Conservation (phyloP, 441 rosid species). For the Populus hybrid region DNA sequence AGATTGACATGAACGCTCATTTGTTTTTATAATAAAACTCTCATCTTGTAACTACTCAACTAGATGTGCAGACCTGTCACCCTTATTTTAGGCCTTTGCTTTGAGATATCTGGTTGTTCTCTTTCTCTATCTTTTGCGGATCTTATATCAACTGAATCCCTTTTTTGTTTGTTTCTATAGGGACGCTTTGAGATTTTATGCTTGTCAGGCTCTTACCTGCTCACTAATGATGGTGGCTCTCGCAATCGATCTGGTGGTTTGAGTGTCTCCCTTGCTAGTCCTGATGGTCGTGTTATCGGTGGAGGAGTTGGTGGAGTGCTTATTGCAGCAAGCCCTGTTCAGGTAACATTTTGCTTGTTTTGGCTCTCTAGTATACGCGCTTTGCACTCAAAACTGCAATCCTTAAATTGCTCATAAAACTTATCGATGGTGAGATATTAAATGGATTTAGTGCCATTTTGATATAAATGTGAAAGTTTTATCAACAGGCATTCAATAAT, state of each 20-base stretch:
- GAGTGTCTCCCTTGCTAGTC: slow-evolving; percentile 84
- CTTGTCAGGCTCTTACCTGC: slow-evolving; percentile 76
- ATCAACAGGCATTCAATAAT: background rate
- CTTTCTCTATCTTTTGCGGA: background rate
- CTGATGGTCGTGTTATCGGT: slow-evolving; percentile 91
- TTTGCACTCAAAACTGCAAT: background rate
- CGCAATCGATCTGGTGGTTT: slow-evolving; percentile 68
- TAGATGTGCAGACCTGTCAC: background rate
- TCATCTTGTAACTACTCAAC: background rate
- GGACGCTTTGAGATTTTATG: slow-evolving; percentile 89
- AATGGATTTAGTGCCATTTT: background rate
- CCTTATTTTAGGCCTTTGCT: background rate
- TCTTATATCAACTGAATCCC: background rate
- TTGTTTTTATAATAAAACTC: background rate
- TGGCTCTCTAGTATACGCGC: background rate
- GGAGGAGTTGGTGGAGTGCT: slow-evolving; percentile 90
- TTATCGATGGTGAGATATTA: background rate
- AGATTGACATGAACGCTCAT: no score
- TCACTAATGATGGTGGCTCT: slow-evolving; percentile 44
- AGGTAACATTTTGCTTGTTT: slow-evolving; percentile 42
- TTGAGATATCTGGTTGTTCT: background rate
- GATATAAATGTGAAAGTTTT: no score
- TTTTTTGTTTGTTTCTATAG: slow-evolving; percentile 32
- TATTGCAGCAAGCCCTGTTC: slow-evolving; percentile 83
- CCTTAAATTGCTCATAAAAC: background rate